Evolutionary conservation across 495 filamentous ascomycete genomes (phyloP), one percentile per base, ranked within the genome.

Genomic region (Oidiodendron maius): DNA sequence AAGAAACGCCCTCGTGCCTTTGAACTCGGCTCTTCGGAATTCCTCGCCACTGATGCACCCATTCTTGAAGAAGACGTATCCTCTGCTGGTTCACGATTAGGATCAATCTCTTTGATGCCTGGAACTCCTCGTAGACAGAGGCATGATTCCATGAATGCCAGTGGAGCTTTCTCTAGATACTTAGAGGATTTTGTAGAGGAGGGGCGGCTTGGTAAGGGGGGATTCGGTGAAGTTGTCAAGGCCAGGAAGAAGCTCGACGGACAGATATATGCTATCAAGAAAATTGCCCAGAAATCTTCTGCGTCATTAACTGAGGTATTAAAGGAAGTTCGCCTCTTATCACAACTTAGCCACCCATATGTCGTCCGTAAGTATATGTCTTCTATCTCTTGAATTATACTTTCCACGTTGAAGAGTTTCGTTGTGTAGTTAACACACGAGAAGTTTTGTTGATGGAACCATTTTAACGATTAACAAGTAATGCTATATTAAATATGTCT

Each of bases 191-290:
- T 94, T 60, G 82, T 87, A 17, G 91, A 97, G 64, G 80, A 87
- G 50, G 90, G 88, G 15, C 80, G 84, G 2, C 71, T 98, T 16
- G 93, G 94, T 21, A 93, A 88, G 65, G 93, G 93, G 13, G 94
- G 91, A 1, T 98, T 94, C 64, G 93, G 94, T 23, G 87, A 96
- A 67, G 93, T 98, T n/a, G 89, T 98, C 36, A 90, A 91, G 62
- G 91, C 93, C 5, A 78, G 94, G 48, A 95, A 96, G 58, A 94
- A 90, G 64, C 77, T 96, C 5, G 91, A 97, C 65, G 87, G 88
- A 8, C 84, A 86, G 44, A 80, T 94, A 10, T 98, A 98, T 72
- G 93, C 93, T 3, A 82, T 98, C 52, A 98, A 98, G 64, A 96
- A 96, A 60, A 94, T 98, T 45, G 87, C 82, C 18, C 84, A 91